Evolutionary conservation across 352 stramenopile genomes (phyloP), one percentile per base, ranked within the genome.

Genomic region (Saprolegnia parasitica): DNA sequence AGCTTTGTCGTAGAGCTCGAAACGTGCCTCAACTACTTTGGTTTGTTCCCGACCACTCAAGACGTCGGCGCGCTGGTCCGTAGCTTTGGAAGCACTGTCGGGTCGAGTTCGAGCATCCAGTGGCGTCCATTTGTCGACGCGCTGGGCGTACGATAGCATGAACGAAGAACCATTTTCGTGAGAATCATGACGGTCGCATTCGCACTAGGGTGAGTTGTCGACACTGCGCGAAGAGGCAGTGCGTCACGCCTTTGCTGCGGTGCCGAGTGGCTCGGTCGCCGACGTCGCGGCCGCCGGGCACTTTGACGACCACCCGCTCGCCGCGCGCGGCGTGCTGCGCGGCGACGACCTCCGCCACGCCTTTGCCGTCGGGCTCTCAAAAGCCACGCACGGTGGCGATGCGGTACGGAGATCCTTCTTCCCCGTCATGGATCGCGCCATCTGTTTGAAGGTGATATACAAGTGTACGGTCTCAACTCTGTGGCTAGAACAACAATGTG

Each of bases 1-100:
- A 37, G n/a, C 18, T 58, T 8, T 8, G 42, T 24, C 8, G 46
- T 49, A 70, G 63, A 70, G 26, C 32, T 40, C 32, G 63, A 70
- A n/a, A 42, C 47, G 46, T 39, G n/a, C 6, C n/a, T 70, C 11
- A 70, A 70, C 39, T 61, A 62, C 47, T 70, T 70, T 62, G 63
- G 63, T 5, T 23, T 70, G 13, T 70, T 70, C 21, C 63, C 63
- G 10, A 62, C 62, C 5, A 37, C 62, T 0, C 62, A 68, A 60
- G 62, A 68, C 4, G 2, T 68, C 18, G 62, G 62, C 3, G 56
- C 40, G 42, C 62, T 68, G 16, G 23, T 68, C 26, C 62, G 62
- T 10, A 18, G 47, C 1, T 65, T 52, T 39, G 56, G 56, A 24
- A 13, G 8, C 29, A 50, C 56, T 18, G 0, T 5, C 29, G 29